These are phyloP conservation scores for Borealophlyctis nickersoniae DNA, from an alignment of 192 early-diverging fungal genomes.

Conservation along the genomic window DNA sequence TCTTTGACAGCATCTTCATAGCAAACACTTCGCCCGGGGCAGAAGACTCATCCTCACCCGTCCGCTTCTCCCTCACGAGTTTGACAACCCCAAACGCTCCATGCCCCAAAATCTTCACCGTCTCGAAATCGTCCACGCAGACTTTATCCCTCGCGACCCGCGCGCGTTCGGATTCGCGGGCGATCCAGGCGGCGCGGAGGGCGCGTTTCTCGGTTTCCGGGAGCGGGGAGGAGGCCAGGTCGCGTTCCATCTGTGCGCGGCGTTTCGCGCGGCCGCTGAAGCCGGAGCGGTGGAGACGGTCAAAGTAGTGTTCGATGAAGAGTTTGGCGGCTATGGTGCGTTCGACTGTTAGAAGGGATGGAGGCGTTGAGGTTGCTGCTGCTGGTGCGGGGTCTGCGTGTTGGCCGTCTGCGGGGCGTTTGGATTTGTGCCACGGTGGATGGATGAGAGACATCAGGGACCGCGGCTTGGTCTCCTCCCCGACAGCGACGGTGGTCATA, in stretches of 20 bases:
- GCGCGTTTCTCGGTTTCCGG: conserved; percentile 49
- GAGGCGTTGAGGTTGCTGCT: neutral
- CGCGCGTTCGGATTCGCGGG: conserved; percentile 53
- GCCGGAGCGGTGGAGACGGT: conserved; percentile 45
- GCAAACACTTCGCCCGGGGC: conserved; percentile 42
- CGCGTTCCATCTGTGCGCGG: conserved; percentile 49
- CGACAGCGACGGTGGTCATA: conserved; percentile 1
- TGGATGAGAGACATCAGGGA: neutral
- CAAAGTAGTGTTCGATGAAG: conserved; percentile 61
- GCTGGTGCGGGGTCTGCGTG: conserved; percentile 7
- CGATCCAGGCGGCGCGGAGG: conserved; percentile 49
- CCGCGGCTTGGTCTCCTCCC: neutral
- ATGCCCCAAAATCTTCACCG: conserved; percentile 49
- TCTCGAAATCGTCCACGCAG: conserved; percentile 48
- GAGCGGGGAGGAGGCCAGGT: conserved; percentile 41
- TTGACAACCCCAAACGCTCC: conserved; percentile 62
- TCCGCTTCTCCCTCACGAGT: conserved; percentile 47
- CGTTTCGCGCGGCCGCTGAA: conserved; percentile 44
- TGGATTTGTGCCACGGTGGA: neutral
- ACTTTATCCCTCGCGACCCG: conserved; percentile 38
- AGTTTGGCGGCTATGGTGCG: conserved; percentile 58
- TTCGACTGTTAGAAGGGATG: conserved; percentile 53
- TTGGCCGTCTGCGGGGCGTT: neutral
- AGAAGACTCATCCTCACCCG: too few species aligned
- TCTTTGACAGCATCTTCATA: conserved; percentile 49